Base-by-base conservation (phyloP, 768 basidiomycete species). In the Omphalotus guepiniiformis region DNA sequence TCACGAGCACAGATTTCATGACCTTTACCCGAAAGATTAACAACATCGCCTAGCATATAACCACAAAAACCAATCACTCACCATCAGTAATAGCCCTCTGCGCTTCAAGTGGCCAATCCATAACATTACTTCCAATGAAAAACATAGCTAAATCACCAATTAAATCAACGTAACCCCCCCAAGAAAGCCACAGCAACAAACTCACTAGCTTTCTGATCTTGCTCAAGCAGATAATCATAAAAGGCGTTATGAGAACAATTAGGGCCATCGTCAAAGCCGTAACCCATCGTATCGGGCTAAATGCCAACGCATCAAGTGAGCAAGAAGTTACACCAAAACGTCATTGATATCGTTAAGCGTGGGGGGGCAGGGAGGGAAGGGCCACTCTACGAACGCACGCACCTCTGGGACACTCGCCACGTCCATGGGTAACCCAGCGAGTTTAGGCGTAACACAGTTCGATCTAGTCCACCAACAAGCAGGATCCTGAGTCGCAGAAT, bases 171-270 rank as follows among this genome's bases (percentile, higher is more conserved):
- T 32, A 2, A 32, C 15, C 3, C 7, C 8, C 3, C 6, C 22
- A 11, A 35, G n/a, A n/a, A n/a, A n/a, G n/a, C n/a, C n/a, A n/a
- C n/a, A n/a, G n/a, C n/a, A 16, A 11, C 13, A 3, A 30, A 73
- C 79, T 58, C 46, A 76, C 77, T 80, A 6, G 82, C 80, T 71
- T 74, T 79, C 63, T 83, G 82, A 16, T 80, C 68, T 52, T 82
- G 66, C 8, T 66, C 58, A 1, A 54, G 39, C 29, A 83, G 67
- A 51, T 62, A 83, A 50, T 81, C 69, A 35, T 83, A 83, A 50
- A 83, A 83, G 2, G 65, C 69, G 46, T 83, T 83, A 50, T 83
- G 82, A 4, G 78, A 74, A 55, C 81, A 83, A 53, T 80, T 81
- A 1, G 82, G 82, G 1, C 82, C 82, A 49, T 83, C 81, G 50